phyloP scores from a whole-genome alignment of 2,329 filamentous ascomycete genomes.

The Dactylellina cionopaga region DNA sequence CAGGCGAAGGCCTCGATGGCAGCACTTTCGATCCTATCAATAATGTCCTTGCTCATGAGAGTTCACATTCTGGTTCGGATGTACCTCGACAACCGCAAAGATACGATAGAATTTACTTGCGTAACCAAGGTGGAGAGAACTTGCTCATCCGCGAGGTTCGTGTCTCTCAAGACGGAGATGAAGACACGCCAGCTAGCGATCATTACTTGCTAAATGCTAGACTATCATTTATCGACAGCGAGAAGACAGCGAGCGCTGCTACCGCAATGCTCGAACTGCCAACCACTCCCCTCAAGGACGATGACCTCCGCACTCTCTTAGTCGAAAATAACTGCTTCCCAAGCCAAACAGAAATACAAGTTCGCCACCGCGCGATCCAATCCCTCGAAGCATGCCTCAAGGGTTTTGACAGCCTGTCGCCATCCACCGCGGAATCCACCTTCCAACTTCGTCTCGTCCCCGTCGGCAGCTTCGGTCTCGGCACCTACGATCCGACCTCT shows the following conservation, averaged over 20 bases:
- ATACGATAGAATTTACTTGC: slow-evolving; percentile 72
- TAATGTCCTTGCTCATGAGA: slow-evolving; percentile 68
- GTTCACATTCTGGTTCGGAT: slow-evolving; percentile 64
- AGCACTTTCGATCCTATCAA: slow-evolving; percentile 71
- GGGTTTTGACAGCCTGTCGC: slow-evolving; percentile 57
- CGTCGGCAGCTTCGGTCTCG: slow-evolving; percentile 74
- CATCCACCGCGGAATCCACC: slow-evolving; percentile 55
- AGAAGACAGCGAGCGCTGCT: slow-evolving; percentile 58
- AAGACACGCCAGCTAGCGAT: slow-evolving; percentile 62
- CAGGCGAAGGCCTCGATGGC: slow-evolving; percentile 68
- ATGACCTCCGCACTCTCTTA: slow-evolving; percentile 62
- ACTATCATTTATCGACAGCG: slow-evolving; percentile 60
- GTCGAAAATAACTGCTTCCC: slow-evolving; percentile 63
- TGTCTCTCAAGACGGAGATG: background rate
- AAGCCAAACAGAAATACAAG: slow-evolving; percentile 61
- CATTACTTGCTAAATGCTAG: slow-evolving; percentile 68
- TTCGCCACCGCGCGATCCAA: slow-evolving; percentile 63
- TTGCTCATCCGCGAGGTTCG: slow-evolving; percentile 43
- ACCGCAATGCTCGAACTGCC: slow-evolving; percentile 38
- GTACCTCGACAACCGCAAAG: slow-evolving; percentile 67
- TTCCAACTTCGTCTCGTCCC: slow-evolving; percentile 67
- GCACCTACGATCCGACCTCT: slow-evolving; percentile 70
- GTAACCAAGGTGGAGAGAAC: slow-evolving; percentile 59
- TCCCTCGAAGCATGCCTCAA: slow-evolving; percentile 63
- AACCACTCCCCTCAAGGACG: slow-evolving; percentile 54